phyloP scores from a whole-genome alignment of 2,329 filamentous ascomycete species.

The Cercospora berteroae region DNA sequence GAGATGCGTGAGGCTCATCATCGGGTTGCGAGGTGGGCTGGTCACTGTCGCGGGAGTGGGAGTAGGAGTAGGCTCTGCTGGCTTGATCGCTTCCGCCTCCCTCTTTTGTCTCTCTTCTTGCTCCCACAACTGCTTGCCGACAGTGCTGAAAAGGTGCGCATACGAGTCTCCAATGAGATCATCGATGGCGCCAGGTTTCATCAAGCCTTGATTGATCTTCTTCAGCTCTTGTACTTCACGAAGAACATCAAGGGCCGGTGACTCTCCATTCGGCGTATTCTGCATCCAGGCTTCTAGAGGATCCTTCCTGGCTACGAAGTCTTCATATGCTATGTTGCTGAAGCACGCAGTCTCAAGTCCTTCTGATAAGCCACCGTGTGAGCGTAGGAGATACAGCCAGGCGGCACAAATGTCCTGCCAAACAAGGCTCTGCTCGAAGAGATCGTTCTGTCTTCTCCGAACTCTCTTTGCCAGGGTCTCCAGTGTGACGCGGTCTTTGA shows the following conservation, averaged over 20 bases:
- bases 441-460: constrained; percentile 76
- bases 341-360: constrained; percentile 65
- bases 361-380: constrained; percentile 56
- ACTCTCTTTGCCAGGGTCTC: constrained; percentile 77
- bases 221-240: constrained; percentile 68
- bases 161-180: constrained; percentile 93
- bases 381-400: constrained; percentile 60
- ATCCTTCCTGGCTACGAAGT: constrained; percentile 60
- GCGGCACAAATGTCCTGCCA: constrained; percentile 61
- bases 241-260: constrained; percentile 59
- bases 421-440: constrained; percentile 60
- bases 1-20: constrained; percentile 37
- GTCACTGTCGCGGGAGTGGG: not conserved
- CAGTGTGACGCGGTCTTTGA: constrained; percentile 71
- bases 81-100: constrained; percentile 30
- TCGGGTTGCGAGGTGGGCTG: constrained; percentile 31
- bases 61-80: constrained; percentile 19
- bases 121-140: constrained; percentile 60
- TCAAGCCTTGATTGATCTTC: constrained; percentile 79
- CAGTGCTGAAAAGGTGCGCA: constrained; percentile 67
- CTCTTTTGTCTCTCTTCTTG: constrained; percentile 34
- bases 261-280: constrained; percentile 45
- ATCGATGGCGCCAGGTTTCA: constrained; percentile 82
- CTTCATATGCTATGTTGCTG: constrained; percentile 62
- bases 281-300: constrained; percentile 61